These are phyloP conservation scores for Fusarium circinatum DNA, from an alignment of 2,329 filamentous ascomycete genomes.

Conservation along the genomic window DNA sequence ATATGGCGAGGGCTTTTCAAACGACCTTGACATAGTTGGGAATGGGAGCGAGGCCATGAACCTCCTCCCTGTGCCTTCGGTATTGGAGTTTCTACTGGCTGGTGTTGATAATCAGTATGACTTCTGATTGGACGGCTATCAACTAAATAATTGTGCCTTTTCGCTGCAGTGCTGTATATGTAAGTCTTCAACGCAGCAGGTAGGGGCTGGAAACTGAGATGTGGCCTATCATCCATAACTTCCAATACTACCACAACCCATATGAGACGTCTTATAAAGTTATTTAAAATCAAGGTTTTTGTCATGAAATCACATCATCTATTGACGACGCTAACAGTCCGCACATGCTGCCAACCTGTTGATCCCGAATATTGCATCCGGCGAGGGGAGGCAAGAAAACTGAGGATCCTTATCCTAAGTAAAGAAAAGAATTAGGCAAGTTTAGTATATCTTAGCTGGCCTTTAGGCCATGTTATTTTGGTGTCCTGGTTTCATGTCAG, in stretches of 20 bases:
- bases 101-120: conserved; percentile 44
- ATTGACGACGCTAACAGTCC: not conserved
- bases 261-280: not conserved
- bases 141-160: not conserved
- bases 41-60: conserved; percentile 18
- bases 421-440: not conserved
- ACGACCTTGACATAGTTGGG: conserved; percentile 18
- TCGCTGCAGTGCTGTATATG: not conserved
- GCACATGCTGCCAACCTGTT: not conserved
- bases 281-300: not conserved
- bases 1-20: conserved; percentile 31
- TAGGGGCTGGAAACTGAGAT: not conserved
- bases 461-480: not conserved
- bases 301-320: not conserved
- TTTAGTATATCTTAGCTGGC: not conserved
- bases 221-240: not conserved
- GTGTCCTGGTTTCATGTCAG: not conserved
- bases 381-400: not conserved
- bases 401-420: not conserved
- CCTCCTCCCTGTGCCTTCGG: conserved; percentile 44
- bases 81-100: conserved; percentile 47
- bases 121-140: conserved; percentile 11
- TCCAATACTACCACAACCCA: not conserved
- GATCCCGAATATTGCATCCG: not conserved
- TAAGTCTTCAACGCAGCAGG: not conserved